A percentile compares a stretch with the other conserved stretches of the same genome.
Conservation (phyloP, 352 stramenopile genomes). For the Phytophthora sansomeana region DNA sequence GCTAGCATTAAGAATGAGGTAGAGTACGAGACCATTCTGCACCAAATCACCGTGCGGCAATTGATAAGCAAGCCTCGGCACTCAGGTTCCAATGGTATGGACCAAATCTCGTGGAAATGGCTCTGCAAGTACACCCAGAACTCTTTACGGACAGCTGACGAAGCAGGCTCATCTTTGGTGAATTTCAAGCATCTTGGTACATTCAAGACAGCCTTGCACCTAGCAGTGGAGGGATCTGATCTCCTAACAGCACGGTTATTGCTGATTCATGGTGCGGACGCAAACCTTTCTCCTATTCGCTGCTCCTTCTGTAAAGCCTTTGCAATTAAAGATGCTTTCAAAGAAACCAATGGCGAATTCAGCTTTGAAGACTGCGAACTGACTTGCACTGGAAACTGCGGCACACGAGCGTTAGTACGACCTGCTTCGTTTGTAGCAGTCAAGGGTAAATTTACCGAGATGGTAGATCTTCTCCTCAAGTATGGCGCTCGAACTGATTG, state of each 20-base stretch:
- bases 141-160: constrained; percentile 8
- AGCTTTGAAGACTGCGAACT: constrained; percentile 52
- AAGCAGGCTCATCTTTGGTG: constrained; percentile 38
- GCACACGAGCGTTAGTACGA: too few species aligned
- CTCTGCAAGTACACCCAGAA: too few species aligned
- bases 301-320: constrained; percentile 52
- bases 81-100: constrained; percentile 56
- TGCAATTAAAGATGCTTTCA: constrained; percentile 24
- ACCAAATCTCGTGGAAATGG: too few species aligned
- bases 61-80: constrained; percentile 43
- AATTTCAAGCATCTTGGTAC: constrained; percentile 56
- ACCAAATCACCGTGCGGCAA: constrained; percentile 54
- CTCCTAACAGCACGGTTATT: constrained; percentile 45
- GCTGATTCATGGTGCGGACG: constrained; percentile 45
- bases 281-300: constrained; percentile 61
- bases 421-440: constrained; percentile 56
- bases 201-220: constrained; percentile 68
- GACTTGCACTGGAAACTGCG: too few species aligned
- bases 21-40: constrained; percentile 57
- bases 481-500: constrained; percentile 53
- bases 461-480: constrained; percentile 49
- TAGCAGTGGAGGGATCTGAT: constrained; percentile 58
- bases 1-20: constrained; percentile 52
- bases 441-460: constrained; percentile 38
- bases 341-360: constrained; percentile 20